phyloP scores from a whole-genome alignment of 2,329 filamentous ascomycete genomes.

The Venturia oleaginea region DNA sequence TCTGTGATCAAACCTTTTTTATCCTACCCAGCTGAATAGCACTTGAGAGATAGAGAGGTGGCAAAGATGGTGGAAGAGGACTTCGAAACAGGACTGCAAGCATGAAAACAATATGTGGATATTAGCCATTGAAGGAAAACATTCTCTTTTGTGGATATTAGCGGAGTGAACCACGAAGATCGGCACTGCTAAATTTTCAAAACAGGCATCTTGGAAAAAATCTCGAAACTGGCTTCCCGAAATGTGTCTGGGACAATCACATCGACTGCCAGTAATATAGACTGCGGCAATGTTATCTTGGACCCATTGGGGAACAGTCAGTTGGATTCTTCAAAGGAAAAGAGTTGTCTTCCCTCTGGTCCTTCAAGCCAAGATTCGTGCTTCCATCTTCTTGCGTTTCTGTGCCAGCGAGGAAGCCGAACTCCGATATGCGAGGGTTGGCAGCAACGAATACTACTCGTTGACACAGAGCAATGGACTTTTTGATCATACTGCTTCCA shows the following conservation, averaged over 20 bases:
- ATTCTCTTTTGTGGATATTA: not conserved
- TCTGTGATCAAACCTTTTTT: too few relatives aligned
- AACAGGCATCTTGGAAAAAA: not conserved
- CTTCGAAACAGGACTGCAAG: too few relatives aligned
- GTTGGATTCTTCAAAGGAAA: not conserved
- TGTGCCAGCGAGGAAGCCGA: constrained; percentile 62
- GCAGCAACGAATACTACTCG: constrained; percentile 67
- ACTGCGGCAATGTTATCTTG: constrained; percentile 69
- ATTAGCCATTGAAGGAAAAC: not conserved
- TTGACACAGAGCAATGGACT: constrained; percentile 42
- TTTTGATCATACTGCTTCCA: constrained; percentile 29
- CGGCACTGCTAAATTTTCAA: not conserved
- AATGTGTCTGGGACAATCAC: not conserved
- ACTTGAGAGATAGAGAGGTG: too few relatives aligned
- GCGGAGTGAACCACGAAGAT: not conserved
- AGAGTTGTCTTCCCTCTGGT: constrained; percentile 41
- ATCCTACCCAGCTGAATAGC: too few relatives aligned
- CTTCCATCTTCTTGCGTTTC: constrained; percentile 60
- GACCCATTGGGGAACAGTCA: constrained; percentile 49
- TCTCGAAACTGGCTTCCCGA: not conserved
- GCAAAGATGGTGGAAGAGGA: too few relatives aligned
- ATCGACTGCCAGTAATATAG: constrained; percentile 37
- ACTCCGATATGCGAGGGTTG: constrained; percentile 68
- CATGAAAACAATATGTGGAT: not conserved
- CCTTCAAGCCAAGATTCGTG: constrained; percentile 61